These are phyloP conservation scores for Naganishia vaughanmartiniae DNA, from an alignment of 768 basidiomycete species.

Conservation along the genomic window DNA sequence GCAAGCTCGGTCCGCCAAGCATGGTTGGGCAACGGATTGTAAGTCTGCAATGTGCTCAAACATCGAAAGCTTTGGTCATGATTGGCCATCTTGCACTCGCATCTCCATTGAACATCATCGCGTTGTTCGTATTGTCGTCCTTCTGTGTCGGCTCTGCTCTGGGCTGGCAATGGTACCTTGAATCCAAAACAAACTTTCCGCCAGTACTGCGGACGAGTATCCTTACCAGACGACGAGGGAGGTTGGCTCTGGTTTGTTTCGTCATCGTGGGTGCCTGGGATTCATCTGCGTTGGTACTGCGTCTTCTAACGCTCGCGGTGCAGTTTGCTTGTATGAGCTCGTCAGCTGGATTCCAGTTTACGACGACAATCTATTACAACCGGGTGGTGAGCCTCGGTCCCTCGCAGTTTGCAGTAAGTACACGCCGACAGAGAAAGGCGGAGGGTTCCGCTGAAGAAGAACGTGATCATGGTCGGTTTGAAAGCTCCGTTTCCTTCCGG, in stretches of 20 bases:
- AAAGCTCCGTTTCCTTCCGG: background rate
- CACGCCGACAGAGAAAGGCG: background rate
- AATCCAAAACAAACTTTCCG: background rate
- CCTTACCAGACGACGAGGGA: background rate
- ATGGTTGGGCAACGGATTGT: slow-evolving; percentile 3
- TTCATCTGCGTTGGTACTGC: background rate
- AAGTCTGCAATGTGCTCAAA: background rate
- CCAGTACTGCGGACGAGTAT: slow-evolving; percentile 11
- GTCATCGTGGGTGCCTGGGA: background rate
- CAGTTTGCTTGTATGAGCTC: background rate
- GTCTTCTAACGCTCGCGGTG: no score
- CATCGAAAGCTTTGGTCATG: background rate
- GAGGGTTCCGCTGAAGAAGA: no score
- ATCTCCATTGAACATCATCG: background rate
- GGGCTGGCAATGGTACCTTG: slow-evolving; percentile 13
- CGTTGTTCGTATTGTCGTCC: background rate
- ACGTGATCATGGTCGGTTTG: no score
- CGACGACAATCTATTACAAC: background rate
- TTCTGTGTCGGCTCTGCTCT: background rate
- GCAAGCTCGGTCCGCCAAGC: slow-evolving; percentile 2
- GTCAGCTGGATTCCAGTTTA: background rate
- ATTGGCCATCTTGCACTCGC: background rate
- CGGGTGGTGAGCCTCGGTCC: background rate
- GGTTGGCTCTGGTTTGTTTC: background rate
- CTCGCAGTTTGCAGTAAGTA: slow-evolving; percentile 2